Base-by-base conservation (phyloP, 495 filamentous ascomycete species). In the Lophiotrema nucula region DNA sequence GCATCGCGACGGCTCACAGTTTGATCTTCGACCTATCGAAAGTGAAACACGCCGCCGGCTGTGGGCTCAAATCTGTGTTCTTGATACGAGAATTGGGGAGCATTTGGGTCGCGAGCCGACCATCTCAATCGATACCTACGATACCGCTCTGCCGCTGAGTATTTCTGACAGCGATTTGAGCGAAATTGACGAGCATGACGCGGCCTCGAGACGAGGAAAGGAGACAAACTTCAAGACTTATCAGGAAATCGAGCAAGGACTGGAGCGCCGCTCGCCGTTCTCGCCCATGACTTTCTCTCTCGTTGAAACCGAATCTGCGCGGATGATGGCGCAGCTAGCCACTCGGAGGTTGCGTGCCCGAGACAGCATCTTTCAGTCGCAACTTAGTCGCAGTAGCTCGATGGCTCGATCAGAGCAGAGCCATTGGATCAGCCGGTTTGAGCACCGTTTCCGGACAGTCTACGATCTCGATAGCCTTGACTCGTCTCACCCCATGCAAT, bases 11-110 rank as follows among this genome's bases (percentile, higher is more conserved):
- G 47, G 47, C 11, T 21, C 55, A 4, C 25, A 42, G 4, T 64
- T 56, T 25, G 55, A 28, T 19, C 24, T 58, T 5, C 16, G 31
- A 15, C 54, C 60, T 12, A 50, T 64, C 22, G 60, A 64, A 24
- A 51, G 54, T 18, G 60, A 64, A 31, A 42, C 41, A 1, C 47
- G 60, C 5, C 47, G 60, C 0, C 47, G 60, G 13, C 8, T 64
- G 2, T 64, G 60, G 60, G 60, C 60, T 2, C 60, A 64, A 22
- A 48, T 64, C 2, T 64, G 60, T 38, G 28, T 59, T 16, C 55
- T 64, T 21, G 60, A 64, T 38, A 44, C 46, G 1, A 33, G 49
- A 55, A 49, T 50, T 44, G 60, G 54, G 1, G 60, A 64, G 31
- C 45, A 48, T 6, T 37, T 64, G 26, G 47, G 60, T 23, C 46